Conservation (phyloP, 345 rosid genomes). For the Camelina hispida region DNA sequence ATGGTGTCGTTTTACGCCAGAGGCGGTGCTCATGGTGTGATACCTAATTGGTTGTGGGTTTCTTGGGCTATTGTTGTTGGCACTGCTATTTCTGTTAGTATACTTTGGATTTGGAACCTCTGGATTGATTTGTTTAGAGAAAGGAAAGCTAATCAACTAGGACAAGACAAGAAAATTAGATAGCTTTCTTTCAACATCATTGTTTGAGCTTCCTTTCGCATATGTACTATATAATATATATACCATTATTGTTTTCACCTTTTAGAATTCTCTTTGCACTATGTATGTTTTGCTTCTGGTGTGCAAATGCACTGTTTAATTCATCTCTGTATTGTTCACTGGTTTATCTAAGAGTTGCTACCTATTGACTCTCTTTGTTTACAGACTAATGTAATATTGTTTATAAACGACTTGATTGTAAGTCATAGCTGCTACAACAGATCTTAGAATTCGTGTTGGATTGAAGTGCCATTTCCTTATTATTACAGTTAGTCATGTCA, state of each 20-base stretch:
- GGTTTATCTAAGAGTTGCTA: background rate
- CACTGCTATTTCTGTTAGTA: slow-evolving; percentile 72
- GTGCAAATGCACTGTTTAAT: slow-evolving; percentile 15
- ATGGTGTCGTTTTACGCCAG: slow-evolving; percentile 61
- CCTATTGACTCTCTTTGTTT: background rate
- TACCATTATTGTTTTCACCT: slow-evolving; percentile 26
- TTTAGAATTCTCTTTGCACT: background rate
- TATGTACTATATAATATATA: slow-evolving; percentile 31
- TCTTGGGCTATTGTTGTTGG: slow-evolving; percentile 81
- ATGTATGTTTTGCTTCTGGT: slow-evolving; percentile 25
- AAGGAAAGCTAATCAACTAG: slow-evolving; percentile 44
- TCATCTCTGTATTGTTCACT: slow-evolving; percentile 6
- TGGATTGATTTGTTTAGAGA: slow-evolving; percentile 73
- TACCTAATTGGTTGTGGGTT: slow-evolving; percentile 87
- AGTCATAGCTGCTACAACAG: background rate
- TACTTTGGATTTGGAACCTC: slow-evolving; percentile 78
- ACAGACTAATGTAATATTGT: background rate
- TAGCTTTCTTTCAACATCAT: slow-evolving; percentile 32
- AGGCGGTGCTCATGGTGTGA: slow-evolving; percentile 59
- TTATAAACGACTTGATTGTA: too few species aligned
- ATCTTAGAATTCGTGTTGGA: background rate
- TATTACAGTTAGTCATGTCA: background rate
- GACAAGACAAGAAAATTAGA: slow-evolving; percentile 56
- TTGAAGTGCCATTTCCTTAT: background rate
- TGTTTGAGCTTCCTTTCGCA: slow-evolving; percentile 12